These are phyloP conservation scores for Astragalus glycyphyllos DNA, from an alignment of 306 rosid species.

Conservation along the genomic window DNA sequence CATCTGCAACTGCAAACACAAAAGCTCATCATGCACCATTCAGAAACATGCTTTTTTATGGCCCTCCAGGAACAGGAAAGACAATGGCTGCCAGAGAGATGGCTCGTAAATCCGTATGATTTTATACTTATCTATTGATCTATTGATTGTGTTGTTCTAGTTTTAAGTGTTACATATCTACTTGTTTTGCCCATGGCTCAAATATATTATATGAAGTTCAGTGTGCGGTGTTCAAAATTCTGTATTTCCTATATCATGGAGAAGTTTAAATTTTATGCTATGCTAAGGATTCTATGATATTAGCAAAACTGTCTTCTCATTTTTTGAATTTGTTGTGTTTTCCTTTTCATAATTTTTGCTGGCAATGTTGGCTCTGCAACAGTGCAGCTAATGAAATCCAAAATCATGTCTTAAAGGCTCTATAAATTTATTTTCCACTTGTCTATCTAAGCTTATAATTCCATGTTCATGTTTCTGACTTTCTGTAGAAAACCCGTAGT, in stretches of 20 bases:
- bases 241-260: conserved; percentile 2
- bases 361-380: conserved; percentile 1
- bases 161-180: conserved; percentile 12
- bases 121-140: conserved; percentile 25
- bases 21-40: conserved; percentile 97
- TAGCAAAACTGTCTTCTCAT: not conserved
- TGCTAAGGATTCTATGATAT: not conserved
- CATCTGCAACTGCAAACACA: conserved; percentile 93
- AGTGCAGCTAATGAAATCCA: conserved; percentile 23
- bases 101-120: conserved; percentile 90
- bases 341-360: conserved; percentile 6
- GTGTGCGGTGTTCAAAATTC: not conserved
- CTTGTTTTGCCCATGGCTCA: conserved; percentile 5
- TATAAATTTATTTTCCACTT: not conserved
- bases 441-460: not conserved
- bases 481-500: not conserved
- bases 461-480: not conserved
- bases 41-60: conserved; percentile 96
- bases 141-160: conserved; percentile 2
- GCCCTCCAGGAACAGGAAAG: conserved; percentile 99
- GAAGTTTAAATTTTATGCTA: conserved; percentile 16
- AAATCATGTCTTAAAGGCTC: not conserved
- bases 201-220: not conserved
- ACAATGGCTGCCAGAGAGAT: conserved; percentile 99
- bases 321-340: conserved; percentile 7